Base-by-base conservation (phyloP, 139 green algal species). In the Gonium pectorale region DNA sequence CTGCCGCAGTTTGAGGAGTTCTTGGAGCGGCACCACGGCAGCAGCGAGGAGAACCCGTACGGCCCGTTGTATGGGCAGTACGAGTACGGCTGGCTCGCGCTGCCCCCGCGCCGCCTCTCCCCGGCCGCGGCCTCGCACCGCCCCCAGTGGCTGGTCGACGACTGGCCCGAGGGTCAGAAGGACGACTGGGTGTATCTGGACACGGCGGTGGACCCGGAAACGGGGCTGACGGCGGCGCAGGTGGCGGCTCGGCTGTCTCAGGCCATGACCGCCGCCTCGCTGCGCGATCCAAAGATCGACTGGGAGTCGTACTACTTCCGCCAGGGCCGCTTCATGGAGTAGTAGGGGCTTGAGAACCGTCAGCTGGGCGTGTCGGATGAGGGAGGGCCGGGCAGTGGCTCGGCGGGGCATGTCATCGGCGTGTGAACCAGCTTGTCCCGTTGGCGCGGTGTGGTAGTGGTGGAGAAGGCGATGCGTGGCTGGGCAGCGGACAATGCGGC, bases 101-200 rank as follows among this genome's bases (percentile, higher is more conserved):
- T 60, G 5, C 59, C 38, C 40, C 75, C 75, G 22, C 75, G 75
- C 19, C 17, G 6, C 41, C 31, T 79, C 13, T 40, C 44, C 33
- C 22, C 51, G 21, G 31, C 35, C 17, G 72, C 59, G 2, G 72
- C 72, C 0, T 19, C 38, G 24, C 52, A n/a, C 5, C 49, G 52
- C 6, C 6, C 27, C 7, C 51, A 67, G n/a, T 83, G 77, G 77
- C 59, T 83, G 5, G 60, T 51, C 0, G 77, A 83, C 44, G 62
- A 46, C 0, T 83, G 77, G 77, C 60, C 77, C 2, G 43, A 33
- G 29, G 2, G 41, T 7, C 21, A 63, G 27, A 37, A 24, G 2
- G n/a, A 43, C 8, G 77, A 43, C 43, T 83, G 77, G 77, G 77
- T 83, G 31, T 83, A 83, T 33, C 59, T 83, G n/a, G 77, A 83